A percentile compares a stretch with the other conserved stretches of the same genome.
These are phyloP conservation scores for Thamnidium elegans DNA, from an alignment of 192 early-diverging fungal species.

Conservation along the genomic window DNA sequence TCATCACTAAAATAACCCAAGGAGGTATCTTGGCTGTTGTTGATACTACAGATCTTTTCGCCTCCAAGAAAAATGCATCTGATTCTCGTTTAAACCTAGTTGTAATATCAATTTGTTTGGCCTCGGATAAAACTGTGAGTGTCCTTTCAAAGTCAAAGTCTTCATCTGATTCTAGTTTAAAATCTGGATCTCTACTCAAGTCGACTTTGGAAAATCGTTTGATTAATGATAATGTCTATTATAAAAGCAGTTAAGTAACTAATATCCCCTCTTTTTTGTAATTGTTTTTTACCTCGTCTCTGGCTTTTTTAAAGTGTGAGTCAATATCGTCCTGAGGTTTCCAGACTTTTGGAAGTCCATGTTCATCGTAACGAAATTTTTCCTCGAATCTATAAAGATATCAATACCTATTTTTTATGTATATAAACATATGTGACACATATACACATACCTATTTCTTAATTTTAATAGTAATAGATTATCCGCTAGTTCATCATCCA, in stretches of 20 bases:
- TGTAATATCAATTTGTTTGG: slow-evolving; percentile 65
- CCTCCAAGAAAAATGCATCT: slow-evolving; percentile 90
- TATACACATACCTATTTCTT: slow-evolving; percentile 48
- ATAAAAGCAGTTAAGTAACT: background rate
- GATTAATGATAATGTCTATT: slow-evolving; percentile 59
- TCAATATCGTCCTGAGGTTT: slow-evolving; percentile 95
- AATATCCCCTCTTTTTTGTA: too few species aligned
- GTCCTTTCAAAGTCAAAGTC: slow-evolving; percentile 63
- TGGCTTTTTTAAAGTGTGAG: slow-evolving; percentile 70
- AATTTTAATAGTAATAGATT: slow-evolving; percentile 80
- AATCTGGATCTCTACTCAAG: slow-evolving; percentile 37
- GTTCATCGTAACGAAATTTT: slow-evolving; percentile 91
- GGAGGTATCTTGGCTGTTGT: slow-evolving; percentile 83
- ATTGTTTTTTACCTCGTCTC: slow-evolving; percentile 49
- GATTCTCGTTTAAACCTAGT: slow-evolving; percentile 86
- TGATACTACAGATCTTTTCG: slow-evolving; percentile 89
- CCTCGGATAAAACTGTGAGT: slow-evolving; percentile 58
- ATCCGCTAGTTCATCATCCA: slow-evolving; percentile 83
- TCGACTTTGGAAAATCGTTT: slow-evolving; percentile 75
- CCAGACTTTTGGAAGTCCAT: slow-evolving; percentile 94
- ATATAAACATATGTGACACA: too few species aligned
- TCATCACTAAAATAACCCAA: slow-evolving; percentile 78
- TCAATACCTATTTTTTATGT: too few species aligned
- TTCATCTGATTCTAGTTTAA: slow-evolving; percentile 37
- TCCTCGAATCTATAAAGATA: slow-evolving; percentile 67